Conservation (phyloP, 768 basidiomycete genomes). For the Phlebiopsis gigantea region DNA sequence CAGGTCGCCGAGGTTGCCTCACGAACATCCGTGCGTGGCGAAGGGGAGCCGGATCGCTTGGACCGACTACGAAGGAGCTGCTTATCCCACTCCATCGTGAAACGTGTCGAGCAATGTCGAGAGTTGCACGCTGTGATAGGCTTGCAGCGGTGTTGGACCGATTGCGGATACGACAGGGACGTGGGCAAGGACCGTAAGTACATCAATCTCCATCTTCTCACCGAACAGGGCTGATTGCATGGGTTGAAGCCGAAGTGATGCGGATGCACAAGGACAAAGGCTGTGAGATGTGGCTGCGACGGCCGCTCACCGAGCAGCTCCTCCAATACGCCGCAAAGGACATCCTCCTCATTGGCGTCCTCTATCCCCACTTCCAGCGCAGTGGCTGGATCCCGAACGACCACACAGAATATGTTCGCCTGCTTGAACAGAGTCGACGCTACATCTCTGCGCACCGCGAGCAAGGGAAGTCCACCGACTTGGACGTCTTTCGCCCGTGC, state of each 20-base stretch:
- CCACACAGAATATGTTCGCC: background rate
- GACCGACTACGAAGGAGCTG: constrained; percentile 22
- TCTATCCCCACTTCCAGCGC: constrained; percentile 30
- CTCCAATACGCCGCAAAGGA: constrained; percentile 39
- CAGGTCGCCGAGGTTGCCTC: constrained; percentile 34
- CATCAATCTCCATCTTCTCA: background rate
- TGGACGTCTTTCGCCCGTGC: constrained; percentile 12
- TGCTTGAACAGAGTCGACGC: constrained; percentile 13
- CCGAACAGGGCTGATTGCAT: background rate
- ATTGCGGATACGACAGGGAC: constrained; percentile 19
- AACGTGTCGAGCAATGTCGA: constrained; percentile 22
- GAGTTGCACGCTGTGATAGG: constrained; percentile 32
- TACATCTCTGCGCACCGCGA: constrained; percentile 18
- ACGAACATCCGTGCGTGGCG: constrained; percentile 8
- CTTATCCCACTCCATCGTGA: constrained; percentile 21
- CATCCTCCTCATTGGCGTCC: constrained; percentile 31
- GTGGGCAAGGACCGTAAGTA: constrained; percentile 31
- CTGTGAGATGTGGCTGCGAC: constrained; percentile 28
- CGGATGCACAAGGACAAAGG: constrained; percentile 31
- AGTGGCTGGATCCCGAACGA: constrained; percentile 14
- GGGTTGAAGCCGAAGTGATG: constrained; percentile 28
- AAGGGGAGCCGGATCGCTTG: constrained; percentile 18
- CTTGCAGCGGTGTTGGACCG: constrained; percentile 29
- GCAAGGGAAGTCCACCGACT: constrained; percentile 5
- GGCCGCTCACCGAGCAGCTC: constrained; percentile 32